Percentiles rank a stretch among this genome's conserved stretches.
Conservation (phyloP, 2,329 filamentous ascomycete genomes). For the Aspergillus sp. region DNA sequence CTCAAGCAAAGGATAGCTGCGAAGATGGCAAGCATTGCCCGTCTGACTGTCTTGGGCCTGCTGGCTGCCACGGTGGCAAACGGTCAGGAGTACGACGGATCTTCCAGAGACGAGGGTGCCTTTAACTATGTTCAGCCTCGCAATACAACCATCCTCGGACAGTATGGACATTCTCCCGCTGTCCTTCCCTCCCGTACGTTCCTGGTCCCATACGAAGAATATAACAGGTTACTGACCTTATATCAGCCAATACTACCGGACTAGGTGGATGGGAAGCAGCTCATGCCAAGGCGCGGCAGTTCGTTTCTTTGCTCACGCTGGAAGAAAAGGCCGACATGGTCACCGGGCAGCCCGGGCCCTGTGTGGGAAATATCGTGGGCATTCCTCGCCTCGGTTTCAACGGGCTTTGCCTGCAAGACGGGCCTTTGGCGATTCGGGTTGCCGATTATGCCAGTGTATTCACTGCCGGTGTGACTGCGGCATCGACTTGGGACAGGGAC, state of each 20-base stretch:
- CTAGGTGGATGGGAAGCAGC: background rate
- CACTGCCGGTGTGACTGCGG: constrained; percentile 69
- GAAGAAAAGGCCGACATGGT: constrained; percentile 29
- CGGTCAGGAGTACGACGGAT: too few species aligned
- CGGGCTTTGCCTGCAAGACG: constrained; percentile 31
- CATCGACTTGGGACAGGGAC: constrained; percentile 59
- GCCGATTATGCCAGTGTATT: constrained; percentile 72
- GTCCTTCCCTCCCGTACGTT: too few species aligned
- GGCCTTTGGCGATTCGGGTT: constrained; percentile 57
- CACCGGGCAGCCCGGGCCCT: constrained; percentile 27
- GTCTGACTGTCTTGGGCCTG: too few species aligned
- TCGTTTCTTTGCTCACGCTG: constrained; percentile 19
- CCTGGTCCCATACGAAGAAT: too few species aligned
- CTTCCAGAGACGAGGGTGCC: too few species aligned
- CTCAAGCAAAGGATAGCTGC: too few species aligned
- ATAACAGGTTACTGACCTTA: too few species aligned
- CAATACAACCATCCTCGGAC: too few species aligned
- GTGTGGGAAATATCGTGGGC: constrained; percentile 32
- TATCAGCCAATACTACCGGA: background rate
- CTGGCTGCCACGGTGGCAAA: too few species aligned
- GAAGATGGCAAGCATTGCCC: too few species aligned
- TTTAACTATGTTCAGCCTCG: too few species aligned
- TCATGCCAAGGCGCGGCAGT: background rate
- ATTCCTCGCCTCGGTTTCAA: constrained; percentile 29
- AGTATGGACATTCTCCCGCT: too few species aligned